phyloP scores from a whole-genome alignment of 2,329 filamentous ascomycete species.

The Fusarium denticulatum region DNA sequence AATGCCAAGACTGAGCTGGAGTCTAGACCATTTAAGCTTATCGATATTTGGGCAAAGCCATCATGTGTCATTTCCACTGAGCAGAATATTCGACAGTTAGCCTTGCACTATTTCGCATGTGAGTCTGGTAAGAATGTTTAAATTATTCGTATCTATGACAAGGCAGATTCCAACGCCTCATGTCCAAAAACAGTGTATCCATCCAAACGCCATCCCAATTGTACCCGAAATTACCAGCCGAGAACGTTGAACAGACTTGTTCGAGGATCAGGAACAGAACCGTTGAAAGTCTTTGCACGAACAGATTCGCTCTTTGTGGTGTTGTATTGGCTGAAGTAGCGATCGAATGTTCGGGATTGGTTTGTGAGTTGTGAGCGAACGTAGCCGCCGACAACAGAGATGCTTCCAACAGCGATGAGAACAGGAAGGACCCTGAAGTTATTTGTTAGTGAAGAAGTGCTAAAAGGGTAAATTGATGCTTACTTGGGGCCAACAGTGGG shows the following conservation, averaged over 20 bases:
- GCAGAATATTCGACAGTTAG: not conserved
- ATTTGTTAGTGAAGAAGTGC: not conserved
- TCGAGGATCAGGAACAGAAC: constrained; percentile 38
- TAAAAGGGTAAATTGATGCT: not conserved
- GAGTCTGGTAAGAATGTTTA: not conserved
- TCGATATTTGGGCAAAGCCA: not conserved
- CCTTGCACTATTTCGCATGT: not conserved
- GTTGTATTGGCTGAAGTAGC: constrained; percentile 42
- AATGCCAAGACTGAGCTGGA: constrained; percentile 25
- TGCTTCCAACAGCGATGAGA: constrained; percentile 38
- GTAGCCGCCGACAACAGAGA: constrained; percentile 28
- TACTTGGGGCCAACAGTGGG: constrained; percentile 31
- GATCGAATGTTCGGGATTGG: constrained; percentile 37
- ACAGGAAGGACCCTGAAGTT: constrained; percentile 34
- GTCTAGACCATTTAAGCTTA: constrained; percentile 32
- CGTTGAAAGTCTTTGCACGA: constrained; percentile 34
- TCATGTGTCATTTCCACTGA: constrained; percentile 16
- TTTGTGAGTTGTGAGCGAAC: constrained; percentile 32
- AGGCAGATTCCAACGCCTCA: constrained; percentile 18
- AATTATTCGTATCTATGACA: constrained; percentile 5
- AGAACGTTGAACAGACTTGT: constrained; percentile 41
- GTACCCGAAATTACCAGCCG: constrained; percentile 26
- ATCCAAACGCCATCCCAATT: constrained; percentile 3
- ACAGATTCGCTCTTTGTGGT: constrained; percentile 32
- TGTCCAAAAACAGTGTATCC: not conserved